A percentile compares a stretch with the other conserved stretches of the same genome.
phyloP scores from a whole-genome alignment of 345 rosid species.

The Camelina hispida region DNA sequence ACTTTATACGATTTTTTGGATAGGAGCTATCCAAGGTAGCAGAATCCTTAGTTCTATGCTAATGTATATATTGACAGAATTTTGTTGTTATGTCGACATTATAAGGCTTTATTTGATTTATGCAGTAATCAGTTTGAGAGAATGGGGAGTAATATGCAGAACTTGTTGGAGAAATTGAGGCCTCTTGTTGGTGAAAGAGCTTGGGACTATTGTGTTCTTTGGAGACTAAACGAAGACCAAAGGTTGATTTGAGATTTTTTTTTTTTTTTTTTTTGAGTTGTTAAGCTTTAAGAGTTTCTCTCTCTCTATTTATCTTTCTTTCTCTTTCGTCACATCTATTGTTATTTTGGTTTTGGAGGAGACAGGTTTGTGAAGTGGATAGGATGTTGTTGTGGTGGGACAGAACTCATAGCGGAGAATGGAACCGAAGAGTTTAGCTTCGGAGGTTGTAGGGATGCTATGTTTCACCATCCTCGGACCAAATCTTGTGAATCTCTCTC shows the following conservation, averaged over 20 bases:
- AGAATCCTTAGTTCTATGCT: not conserved
- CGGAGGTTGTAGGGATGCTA: conserved; percentile 69
- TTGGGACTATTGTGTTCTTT: conserved; percentile 86
- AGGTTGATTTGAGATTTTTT: conserved; percentile 51
- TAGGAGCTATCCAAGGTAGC: not conserved
- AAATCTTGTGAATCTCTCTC: conserved; percentile 75
- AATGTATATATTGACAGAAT: not conserved
- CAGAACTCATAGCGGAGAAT: conserved; percentile 46
- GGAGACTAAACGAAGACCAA: conserved; percentile 86
- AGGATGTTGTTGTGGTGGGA: conserved; percentile 86
- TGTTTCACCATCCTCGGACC: conserved; percentile 68
- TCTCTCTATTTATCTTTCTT: not conserved
- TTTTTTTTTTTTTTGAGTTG: not conserved
- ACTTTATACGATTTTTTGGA: not conserved
- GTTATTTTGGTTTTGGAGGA: conserved; percentile 23
- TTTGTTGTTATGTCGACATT: not conserved
- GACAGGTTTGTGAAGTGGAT: conserved; percentile 65
- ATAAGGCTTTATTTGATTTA: not conserved
- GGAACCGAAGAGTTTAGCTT: conserved; percentile 59
- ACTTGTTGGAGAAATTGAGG: conserved; percentile 69
- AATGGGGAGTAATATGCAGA: conserved; percentile 55
- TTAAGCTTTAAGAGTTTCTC: not conserved
- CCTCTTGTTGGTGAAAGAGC: conserved; percentile 68
- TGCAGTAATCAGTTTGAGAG: conserved; percentile 21
- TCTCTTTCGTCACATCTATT: conserved; percentile 26